These are phyloP conservation scores for Colletotrichum paranaense DNA, from an alignment of 2,329 filamentous ascomycete genomes.

Conservation along the genomic window DNA sequence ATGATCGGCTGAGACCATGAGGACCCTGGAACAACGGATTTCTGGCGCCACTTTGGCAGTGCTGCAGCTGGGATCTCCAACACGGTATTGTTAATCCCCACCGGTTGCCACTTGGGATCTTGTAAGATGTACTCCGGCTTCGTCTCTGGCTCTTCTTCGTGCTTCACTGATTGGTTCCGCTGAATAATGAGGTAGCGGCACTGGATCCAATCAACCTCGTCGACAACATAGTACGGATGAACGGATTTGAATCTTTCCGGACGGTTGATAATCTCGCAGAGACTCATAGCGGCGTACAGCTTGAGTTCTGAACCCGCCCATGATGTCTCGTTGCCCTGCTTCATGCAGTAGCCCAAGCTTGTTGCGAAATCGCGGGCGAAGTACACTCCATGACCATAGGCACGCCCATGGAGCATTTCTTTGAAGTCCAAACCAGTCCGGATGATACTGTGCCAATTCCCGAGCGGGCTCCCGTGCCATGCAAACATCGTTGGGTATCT, in stretches of 20 bases:
- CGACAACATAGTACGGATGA: conserved; percentile 76
- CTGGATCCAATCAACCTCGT: conserved; percentile 86
- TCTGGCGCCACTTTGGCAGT: conserved; percentile 36
- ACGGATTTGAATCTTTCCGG: conserved; percentile 68
- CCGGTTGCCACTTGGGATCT: conserved; percentile 37
- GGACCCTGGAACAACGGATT: neutral
- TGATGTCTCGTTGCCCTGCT: conserved; percentile 46
- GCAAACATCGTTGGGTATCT: conserved; percentile 80
- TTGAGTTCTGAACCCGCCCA: conserved; percentile 78
- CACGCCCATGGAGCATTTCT: conserved; percentile 70
- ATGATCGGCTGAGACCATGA: neutral
- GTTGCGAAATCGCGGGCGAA: conserved; percentile 71
- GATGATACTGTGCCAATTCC: conserved; percentile 92
- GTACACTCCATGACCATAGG: conserved; percentile 85
- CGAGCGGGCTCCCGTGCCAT: conserved; percentile 83
- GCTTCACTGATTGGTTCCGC: neutral
- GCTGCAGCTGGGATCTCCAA: conserved; percentile 44
- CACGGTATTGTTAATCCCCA: neutral
- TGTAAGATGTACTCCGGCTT: conserved; percentile 42
- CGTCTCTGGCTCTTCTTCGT: neutral
- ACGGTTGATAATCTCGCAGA: conserved; percentile 88
- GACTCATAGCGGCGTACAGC: conserved; percentile 70
- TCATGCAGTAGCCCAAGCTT: conserved; percentile 62
- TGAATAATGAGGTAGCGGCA: conserved; percentile 82
- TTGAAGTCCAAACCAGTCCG: conserved; percentile 83